Conservation (phyloP, 352 stramenopile species). For the Phytophthora tubulina region DNA sequence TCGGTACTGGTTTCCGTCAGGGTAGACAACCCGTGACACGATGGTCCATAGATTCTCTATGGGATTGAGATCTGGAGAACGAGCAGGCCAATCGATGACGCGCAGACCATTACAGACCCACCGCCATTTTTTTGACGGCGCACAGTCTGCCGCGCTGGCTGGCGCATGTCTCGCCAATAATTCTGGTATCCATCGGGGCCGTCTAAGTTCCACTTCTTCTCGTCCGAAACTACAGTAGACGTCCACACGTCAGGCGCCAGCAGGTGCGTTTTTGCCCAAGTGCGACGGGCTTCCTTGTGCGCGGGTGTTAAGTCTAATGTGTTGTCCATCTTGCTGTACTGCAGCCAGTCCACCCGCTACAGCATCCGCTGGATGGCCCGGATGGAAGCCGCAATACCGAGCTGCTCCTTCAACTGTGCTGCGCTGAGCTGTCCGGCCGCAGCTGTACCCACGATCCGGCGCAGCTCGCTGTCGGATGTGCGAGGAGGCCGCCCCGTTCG, state of each 20-base stretch:
- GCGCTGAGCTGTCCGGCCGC: background rate
- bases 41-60: constrained; percentile 37
- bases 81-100: constrained; percentile 27
- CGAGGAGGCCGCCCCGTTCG: background rate
- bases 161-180: constrained; percentile 32
- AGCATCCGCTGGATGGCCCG: constrained; percentile 9
- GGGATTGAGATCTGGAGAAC: constrained; percentile 36
- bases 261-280: constrained; percentile 11
- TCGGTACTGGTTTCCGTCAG: constrained; percentile 19
- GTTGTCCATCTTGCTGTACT: constrained; percentile 30
- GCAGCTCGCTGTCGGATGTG: background rate
- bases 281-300: background rate
- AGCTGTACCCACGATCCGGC: background rate
- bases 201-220: constrained; percentile 52
- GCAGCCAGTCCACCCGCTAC: constrained; percentile 16
- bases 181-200: constrained; percentile 36
- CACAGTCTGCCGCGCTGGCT: constrained; percentile 8
- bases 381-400: background rate
- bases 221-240: constrained; percentile 43
- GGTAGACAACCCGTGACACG: constrained; percentile 27
- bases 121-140: constrained; percentile 23
- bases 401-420: background rate
- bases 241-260: constrained; percentile 13
- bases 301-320: constrained; percentile 9
- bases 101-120: constrained; percentile 28